Conservation (phyloP, 1,284 basidiomycete species). For the Sanguinoderma infundibulare region DNA sequence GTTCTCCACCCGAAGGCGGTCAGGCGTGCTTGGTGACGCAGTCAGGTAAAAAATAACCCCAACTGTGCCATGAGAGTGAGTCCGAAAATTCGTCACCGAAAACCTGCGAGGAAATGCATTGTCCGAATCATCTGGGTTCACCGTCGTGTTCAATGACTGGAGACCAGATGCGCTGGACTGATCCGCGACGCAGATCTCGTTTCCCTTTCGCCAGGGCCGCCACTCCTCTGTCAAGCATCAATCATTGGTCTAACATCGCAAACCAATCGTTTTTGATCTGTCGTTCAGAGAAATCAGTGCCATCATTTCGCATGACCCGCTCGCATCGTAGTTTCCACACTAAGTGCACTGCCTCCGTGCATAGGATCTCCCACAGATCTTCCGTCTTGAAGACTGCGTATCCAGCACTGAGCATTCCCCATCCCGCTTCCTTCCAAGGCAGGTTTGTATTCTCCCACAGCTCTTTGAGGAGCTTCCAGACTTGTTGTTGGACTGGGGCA, state of each 20-base stretch:
- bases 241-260: background rate
- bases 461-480: conserved; percentile 31
- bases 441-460: conserved; percentile 20
- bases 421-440: conserved; percentile 9
- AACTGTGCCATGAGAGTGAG: no score
- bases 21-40: background rate
- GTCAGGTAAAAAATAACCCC: background rate
- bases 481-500: conserved; percentile 22
- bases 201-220: background rate
- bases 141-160: background rate
- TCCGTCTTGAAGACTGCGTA: background rate
- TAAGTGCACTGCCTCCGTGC: conserved; percentile 34
- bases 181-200: background rate
- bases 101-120: conserved; percentile 20
- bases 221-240: conserved; percentile 10
- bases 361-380: conserved; percentile 33
- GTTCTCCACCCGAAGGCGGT: background rate
- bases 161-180: conserved; percentile 8
- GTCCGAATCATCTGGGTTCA: conserved; percentile 13
- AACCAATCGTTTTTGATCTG: conserved; percentile 19
- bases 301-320: conserved; percentile 23
- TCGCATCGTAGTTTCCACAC: conserved; percentile 38
- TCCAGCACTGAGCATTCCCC: conserved; percentile 13
- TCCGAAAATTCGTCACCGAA: background rate
- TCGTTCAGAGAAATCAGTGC: background rate